Base-by-base conservation (phyloP, 306 rosid genomes). In the Cucurbita argyrosperma region DNA sequence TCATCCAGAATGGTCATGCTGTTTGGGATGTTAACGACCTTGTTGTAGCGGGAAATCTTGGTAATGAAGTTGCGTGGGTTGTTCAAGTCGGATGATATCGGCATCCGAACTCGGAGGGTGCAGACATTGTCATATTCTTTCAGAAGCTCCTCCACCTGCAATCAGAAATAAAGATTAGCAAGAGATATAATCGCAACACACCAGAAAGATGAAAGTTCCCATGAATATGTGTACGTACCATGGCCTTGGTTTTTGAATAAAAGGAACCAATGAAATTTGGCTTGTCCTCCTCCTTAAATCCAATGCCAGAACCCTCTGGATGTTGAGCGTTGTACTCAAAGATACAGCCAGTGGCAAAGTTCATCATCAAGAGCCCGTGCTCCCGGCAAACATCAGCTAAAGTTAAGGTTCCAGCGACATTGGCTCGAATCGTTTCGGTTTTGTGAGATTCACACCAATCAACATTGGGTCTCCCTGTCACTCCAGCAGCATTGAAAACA, bases 1-100 rank as follows among this genome's bases (percentile, higher is more conserved):
- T 88, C 94, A 52, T 88, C 90, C 83, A 88, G 80, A 60, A 88
- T 71, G 56, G 94, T 88, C 89, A 88, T 81, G 87, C 90, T 88
- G 87, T 88, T 88, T 46, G 94, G 94, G 74, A 88, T 88, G 82
- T 88, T 83, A 6, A 88, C 90, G 15, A 88, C 94, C 49, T 88
- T 88, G 82, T 72, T 88, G 52, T 88, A 88, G 9, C 90, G 90
- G 5, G 87, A 74, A 30, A 88, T 88, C 85, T 88, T 88, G 14
- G 94, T 86, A 3, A 88, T 88, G 88, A 88, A 88, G 71, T 88
- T 88, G 74, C 94, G 86, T 4, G 94, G 94, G 73, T 88, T 88
- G 65, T 80, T 88, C 79, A 88, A 77, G 79, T 88, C 94, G 2
- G 90, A 88, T 54, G 94, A 83, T 76, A 84, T 88, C 9, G 94